A percentile compares a stretch with the other conserved stretches of the same genome.
Evolutionary conservation across 768 basidiomycete genomes (phyloP).

Genomic region (Exidia glandulosa): DNA sequence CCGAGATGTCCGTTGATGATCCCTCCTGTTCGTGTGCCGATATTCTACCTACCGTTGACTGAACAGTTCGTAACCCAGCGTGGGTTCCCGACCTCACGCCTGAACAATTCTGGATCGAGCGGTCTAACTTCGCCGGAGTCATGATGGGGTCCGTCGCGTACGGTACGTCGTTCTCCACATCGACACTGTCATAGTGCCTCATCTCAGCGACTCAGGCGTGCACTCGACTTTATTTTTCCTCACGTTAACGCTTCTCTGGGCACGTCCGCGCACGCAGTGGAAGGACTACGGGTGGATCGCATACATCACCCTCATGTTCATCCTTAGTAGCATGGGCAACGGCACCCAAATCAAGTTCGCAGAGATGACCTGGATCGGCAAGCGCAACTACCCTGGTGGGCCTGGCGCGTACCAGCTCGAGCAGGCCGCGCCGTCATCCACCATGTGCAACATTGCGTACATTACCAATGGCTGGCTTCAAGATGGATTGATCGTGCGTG

Average conservation of each 20-base stretch:
- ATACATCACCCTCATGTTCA: constrained; percentile 10
- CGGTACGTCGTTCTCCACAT: not conserved
- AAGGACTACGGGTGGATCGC: not conserved
- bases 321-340: constrained; percentile 17
- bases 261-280: not conserved
- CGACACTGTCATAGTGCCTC: no score
- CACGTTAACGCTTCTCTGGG: not conserved
- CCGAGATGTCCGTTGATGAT: not conserved
- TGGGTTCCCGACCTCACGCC: not conserved
- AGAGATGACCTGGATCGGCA: constrained; percentile 18
- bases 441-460: constrained; percentile 15
- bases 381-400: constrained; percentile 15
- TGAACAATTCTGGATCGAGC: not conserved
- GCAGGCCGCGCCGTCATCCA: constrained; percentile 13
- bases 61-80: not conserved
- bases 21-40: not conserved
- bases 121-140: not conserved
- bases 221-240: not conserved
- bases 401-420: constrained; percentile 11
- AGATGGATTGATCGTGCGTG: constrained; percentile 6
- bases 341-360: constrained; percentile 16
- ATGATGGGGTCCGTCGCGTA: not conserved
- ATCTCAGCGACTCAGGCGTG: not conserved
- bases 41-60: no score
- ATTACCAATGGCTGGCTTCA: constrained; percentile 16